A percentile compares a stretch with the other conserved stretches of the same genome.
Evolutionary conservation across 805 yeast species (phyloP).

Genomic region (Starmerella geochares): DNA sequence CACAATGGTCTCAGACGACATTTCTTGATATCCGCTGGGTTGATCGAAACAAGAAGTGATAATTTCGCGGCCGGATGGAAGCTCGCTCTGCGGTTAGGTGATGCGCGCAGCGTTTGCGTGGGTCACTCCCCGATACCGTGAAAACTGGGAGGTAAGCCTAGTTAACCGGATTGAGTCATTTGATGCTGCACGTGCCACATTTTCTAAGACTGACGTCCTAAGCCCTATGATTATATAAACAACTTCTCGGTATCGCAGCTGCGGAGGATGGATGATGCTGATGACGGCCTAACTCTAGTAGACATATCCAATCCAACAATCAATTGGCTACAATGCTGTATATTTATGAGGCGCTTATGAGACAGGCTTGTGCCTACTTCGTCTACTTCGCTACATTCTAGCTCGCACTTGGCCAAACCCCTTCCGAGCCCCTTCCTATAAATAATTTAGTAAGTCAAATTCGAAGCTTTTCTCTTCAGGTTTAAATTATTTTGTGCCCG

Average conservation of each 20-base stretch:
- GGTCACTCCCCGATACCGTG: constrained; percentile 3
- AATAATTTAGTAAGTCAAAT: background rate
- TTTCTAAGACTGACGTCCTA: background rate
- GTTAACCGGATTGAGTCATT: background rate
- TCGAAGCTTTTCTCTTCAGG: constrained; percentile 10
- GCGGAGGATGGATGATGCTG: too few relatives aligned
- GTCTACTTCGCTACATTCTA: too few relatives aligned
- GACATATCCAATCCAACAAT: too few relatives aligned
- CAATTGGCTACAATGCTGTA: too few relatives aligned
- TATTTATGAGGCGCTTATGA: too few relatives aligned
- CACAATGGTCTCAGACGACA: constrained; percentile 68
- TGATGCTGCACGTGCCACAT: background rate
- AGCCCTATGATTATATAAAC: background rate
- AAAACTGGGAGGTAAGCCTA: background rate
- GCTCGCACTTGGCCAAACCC: too few relatives aligned
- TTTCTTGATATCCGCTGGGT: constrained; percentile 30
- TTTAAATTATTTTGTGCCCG: constrained; percentile 23
- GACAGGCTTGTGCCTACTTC: too few relatives aligned
- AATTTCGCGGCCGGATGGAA: constrained; percentile 4
- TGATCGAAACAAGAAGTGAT: constrained; percentile 8
- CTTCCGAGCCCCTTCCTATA: too few relatives aligned
- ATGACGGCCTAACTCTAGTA: too few relatives aligned
- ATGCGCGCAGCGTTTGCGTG: constrained; percentile 6
- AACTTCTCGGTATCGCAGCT: too few relatives aligned
- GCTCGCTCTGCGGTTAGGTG: constrained; percentile 7